Evolutionary conservation across 116 monocot species (phyloP), one percentile per base, ranked within the genome.

Genomic region (Papilionanthe hybrid): DNA sequence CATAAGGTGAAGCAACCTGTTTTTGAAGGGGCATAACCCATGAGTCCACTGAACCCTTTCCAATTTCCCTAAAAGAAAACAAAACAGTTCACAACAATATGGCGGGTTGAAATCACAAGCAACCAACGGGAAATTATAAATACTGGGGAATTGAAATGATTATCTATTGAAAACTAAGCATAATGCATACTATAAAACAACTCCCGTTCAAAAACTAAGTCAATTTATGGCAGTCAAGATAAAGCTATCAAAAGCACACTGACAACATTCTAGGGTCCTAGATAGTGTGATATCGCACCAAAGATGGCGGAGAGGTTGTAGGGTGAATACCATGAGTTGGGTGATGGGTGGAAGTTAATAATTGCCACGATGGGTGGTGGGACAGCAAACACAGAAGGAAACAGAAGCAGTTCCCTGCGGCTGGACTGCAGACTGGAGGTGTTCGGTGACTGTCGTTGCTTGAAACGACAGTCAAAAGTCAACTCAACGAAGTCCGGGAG

Each of bases 21-120:
- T 94, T 86, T 44, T 84, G 81, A 57, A 98, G 77, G 44, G 98
- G 91, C 86, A 88, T 86, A 73, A 94, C 37, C 98, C 98, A 98
- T 4, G 98, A 98, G 79, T 94, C 94, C 88, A 84, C 84, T 42
- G 42, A 28, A 81, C 98, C 98, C 88, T 88, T 82, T 81, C 98
- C 98, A 83, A 98, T 91, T 87, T 98, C 94, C 78, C 94, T 94
- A 78, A 1, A 72, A 19, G 28, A 71, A 71, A 2, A 69, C 77
- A 42, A 75, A 78, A 22, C 17, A 32, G 22, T 60, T 23, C 23
- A 23, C 5, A 60, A 60, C 6, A 45, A 57, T 57, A 19, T 20
- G 20, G 19, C 68, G 28, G 69, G 25, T 0, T 30, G 32, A 30
- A 30, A 32, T 69, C 69, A 69, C 69, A 69, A 22, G 17, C 32